Conservation (phyloP, 2,329 filamentous ascomycete species). For the Trichophyton verrucosum region DNA sequence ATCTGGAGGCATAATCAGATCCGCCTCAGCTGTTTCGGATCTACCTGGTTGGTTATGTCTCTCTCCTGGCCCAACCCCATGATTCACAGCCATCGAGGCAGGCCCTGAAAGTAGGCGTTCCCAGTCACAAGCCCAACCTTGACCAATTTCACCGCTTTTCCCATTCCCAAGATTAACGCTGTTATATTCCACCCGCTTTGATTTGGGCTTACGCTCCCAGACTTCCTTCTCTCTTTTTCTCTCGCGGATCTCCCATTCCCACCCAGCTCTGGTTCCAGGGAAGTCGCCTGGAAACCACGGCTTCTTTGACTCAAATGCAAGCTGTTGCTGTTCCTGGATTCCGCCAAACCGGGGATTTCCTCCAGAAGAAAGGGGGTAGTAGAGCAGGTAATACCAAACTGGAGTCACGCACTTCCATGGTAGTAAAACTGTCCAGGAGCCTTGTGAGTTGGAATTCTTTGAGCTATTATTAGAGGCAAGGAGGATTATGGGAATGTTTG, state of each 20-base stretch:
- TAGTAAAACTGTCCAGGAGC: constrained; percentile 69
- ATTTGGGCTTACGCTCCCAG: constrained; percentile 69
- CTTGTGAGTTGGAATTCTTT: constrained; percentile 42
- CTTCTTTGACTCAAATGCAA: constrained; percentile 63
- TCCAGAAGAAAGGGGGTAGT: constrained; percentile 65
- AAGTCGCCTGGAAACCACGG: constrained; percentile 84
- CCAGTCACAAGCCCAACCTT: constrained; percentile 76
- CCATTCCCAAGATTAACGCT: constrained; percentile 60
- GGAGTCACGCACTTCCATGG: constrained; percentile 83
- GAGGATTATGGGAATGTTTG: constrained; percentile 64
- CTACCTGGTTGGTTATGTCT: not conserved
- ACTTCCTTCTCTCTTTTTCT: constrained; percentile 45
- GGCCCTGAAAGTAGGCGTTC: constrained; percentile 47
- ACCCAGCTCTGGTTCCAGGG: constrained; percentile 65
- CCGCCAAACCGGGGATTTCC: constrained; percentile 75
- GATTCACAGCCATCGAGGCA: constrained; percentile 2
- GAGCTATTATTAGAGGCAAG: constrained; percentile 43
- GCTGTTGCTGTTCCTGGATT: constrained; percentile 63
- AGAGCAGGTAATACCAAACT: constrained; percentile 77
- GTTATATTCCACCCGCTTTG: constrained; percentile 65
- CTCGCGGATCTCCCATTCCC: constrained; percentile 61
- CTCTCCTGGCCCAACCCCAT: not conserved
- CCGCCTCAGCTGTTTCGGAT: constrained; percentile 8
- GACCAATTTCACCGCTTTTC: constrained; percentile 68
- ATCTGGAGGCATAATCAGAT: constrained; percentile 17